Evolutionary conservation across 345 rosid genomes (phyloP), one percentile per base, ranked within the genome.

Genomic region (Nasturtium officinale): DNA sequence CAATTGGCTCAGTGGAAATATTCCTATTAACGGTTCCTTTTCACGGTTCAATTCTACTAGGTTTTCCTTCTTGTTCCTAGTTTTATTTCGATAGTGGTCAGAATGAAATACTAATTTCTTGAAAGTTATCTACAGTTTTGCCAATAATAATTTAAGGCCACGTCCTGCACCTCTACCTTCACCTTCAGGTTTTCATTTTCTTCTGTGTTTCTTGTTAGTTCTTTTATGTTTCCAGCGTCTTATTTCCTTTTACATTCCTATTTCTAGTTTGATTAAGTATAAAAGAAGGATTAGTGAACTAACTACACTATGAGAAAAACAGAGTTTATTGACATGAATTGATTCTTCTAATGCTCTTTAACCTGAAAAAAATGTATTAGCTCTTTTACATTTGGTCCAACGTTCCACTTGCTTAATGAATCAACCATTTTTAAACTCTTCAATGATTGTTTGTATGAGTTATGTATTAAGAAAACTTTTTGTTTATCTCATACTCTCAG

Each of bases 1-100:
- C 79, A 90, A 93, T 78, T 0, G 0, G 1, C 89, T 93, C 37
- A 32, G 1, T 3, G 98, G 98, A 80, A 82, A 79, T 65, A 53
- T 82, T 80, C 98, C 98, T 9, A 69, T 78, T 59, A 86, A 86
- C 48, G 98, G 98, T 59, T 93, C 97, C 59, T 90, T 93, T 81
- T 82, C 90, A 2, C 81, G 80, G 6, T 90, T 90, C 68, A 86
- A 90, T 71, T 84, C 87, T 42, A 74, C 85, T 68, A 90, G 98
- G 97, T 90, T 76, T 54, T 63, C 69, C 69, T 46, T 23, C 33
- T 15, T 56, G 35, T 30, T 77, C 61, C 56, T 74, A 13, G 12
- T 35, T 59, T 33, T 42, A 47, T 61, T 61, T 42, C 9, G 65
- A 61, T 26, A 35, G 61, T 56, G 10, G 25, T 52, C 43, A 33